Conservation (phyloP, 257 asterid species). For the Asclepias syriaca region DNA sequence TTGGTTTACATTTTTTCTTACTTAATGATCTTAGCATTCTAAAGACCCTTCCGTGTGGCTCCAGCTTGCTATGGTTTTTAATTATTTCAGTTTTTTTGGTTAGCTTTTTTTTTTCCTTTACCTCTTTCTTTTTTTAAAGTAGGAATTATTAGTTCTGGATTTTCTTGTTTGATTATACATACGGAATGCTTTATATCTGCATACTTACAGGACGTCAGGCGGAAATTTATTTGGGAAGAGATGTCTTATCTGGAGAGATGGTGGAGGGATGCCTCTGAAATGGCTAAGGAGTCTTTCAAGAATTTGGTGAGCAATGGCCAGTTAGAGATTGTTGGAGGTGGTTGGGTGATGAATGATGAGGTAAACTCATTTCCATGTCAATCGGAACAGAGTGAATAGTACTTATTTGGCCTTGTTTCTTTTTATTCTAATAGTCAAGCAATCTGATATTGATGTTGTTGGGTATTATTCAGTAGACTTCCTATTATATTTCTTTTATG, state of each 20-base stretch:
- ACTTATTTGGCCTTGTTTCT: background rate
- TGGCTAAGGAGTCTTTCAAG: slow-evolving; percentile 61
- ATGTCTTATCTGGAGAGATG: slow-evolving; percentile 98
- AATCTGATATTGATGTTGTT: background rate
- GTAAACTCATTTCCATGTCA: slow-evolving; percentile 29
- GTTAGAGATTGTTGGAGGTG: slow-evolving; percentile 98
- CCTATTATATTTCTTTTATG: background rate
- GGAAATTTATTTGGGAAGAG: slow-evolving; percentile 99
- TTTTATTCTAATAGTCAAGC: background rate
- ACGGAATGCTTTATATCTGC: background rate
- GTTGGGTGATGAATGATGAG: slow-evolving; percentile 99
- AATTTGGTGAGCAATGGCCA: slow-evolving; percentile 81
- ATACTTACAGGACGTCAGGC: slow-evolving; percentile 54
- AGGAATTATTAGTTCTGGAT: no score
- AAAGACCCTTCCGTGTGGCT: background rate
- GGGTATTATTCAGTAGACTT: background rate
- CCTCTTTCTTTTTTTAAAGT: no score
- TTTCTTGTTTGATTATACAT: background rate
- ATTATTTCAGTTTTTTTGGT: background rate
- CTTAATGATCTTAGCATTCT: background rate
- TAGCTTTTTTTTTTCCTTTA: no score
- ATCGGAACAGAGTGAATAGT: background rate
- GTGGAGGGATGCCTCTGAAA: slow-evolving; percentile 92
- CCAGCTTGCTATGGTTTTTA: slow-evolving; percentile 6
- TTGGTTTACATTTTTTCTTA: background rate